Conservation (phyloP, 768 basidiomycete species). For the Pisolithus tinctorius region DNA sequence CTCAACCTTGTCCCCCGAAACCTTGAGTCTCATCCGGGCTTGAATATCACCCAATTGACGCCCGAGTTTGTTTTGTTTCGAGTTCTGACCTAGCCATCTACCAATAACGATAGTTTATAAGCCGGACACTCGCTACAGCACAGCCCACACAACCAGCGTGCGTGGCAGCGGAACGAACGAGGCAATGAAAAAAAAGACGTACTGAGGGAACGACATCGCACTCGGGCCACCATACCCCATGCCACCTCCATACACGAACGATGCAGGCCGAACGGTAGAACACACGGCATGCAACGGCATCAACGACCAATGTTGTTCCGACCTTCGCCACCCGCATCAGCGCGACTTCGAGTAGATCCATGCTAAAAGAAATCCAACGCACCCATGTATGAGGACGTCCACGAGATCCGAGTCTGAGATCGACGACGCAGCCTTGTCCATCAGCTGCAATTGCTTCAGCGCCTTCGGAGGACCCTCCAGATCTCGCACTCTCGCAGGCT, state of each 20-base stretch:
- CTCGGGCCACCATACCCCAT: slow-evolving; percentile 61
- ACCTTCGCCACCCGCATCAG: slow-evolving; percentile 34
- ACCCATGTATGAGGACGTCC: slow-evolving; percentile 93
- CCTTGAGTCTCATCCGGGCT: slow-evolving; percentile 89
- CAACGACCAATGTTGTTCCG: slow-evolving; percentile 93
- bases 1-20: slow-evolving; percentile 85
- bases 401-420: slow-evolving; percentile 95
- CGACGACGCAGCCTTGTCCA: slow-evolving; percentile 84
- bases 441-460: slow-evolving; percentile 70
- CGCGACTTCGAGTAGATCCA: background rate
- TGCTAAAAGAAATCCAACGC: background rate
- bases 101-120: background rate
- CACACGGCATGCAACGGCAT: slow-evolving; percentile 92
- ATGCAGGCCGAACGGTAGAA: slow-evolving; percentile 87
- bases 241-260: slow-evolving; percentile 68
- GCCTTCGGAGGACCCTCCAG: slow-evolving; percentile 55
- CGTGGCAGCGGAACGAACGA: too few relatives aligned
- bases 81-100: slow-evolving; percentile 98
- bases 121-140: background rate
- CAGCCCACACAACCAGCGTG: too few relatives aligned
- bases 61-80: slow-evolving; percentile 77
- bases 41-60: slow-evolving; percentile 87
- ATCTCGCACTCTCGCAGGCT: slow-evolving; percentile 55
- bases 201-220: slow-evolving; percentile 80
- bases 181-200: slow-evolving; percentile 22